These are phyloP conservation scores for Calonectria multiphialidica DNA, from an alignment of 2,329 filamentous ascomycete genomes.

Conservation along the genomic window DNA sequence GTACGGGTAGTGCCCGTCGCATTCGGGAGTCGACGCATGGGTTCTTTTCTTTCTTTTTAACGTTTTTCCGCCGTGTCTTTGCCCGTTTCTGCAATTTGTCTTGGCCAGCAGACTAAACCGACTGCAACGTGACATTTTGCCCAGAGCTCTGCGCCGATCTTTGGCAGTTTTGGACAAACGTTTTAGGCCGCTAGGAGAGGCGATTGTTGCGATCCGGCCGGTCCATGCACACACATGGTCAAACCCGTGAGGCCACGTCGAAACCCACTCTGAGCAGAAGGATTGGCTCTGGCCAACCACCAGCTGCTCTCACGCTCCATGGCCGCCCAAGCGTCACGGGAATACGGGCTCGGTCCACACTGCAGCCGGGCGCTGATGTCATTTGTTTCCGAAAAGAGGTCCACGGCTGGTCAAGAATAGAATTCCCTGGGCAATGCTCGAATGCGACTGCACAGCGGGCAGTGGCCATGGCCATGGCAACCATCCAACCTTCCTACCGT, in stretches of 20 bases:
- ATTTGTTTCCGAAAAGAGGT: background rate
- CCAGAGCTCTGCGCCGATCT: background rate
- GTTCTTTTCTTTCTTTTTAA: background rate
- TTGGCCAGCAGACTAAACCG: background rate
- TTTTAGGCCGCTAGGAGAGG: background rate
- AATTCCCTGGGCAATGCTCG: background rate
- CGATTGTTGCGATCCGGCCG: background rate
- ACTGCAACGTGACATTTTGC: background rate
- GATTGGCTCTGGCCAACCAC: background rate
- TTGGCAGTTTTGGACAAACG: background rate
- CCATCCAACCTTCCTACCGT: no score
- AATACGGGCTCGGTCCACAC: background rate
- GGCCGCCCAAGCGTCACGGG: background rate
- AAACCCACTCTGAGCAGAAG: background rate
- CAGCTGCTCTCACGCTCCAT: background rate
- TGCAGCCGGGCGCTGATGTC: background rate
- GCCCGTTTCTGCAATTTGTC: background rate
- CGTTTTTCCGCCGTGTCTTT: background rate
- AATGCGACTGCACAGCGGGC: background rate
- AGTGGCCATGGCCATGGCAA: background rate
- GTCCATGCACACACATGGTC: background rate
- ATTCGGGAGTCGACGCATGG: background rate
- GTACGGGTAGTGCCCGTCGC: background rate
- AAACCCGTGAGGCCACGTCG: conserved; percentile 4
- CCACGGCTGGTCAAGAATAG: background rate